A percentile compares a stretch with the other conserved stretches of the same genome.
phyloP scores from a whole-genome alignment of 2,329 filamentous ascomycete genomes.

The Colletotrichum filicis region DNA sequence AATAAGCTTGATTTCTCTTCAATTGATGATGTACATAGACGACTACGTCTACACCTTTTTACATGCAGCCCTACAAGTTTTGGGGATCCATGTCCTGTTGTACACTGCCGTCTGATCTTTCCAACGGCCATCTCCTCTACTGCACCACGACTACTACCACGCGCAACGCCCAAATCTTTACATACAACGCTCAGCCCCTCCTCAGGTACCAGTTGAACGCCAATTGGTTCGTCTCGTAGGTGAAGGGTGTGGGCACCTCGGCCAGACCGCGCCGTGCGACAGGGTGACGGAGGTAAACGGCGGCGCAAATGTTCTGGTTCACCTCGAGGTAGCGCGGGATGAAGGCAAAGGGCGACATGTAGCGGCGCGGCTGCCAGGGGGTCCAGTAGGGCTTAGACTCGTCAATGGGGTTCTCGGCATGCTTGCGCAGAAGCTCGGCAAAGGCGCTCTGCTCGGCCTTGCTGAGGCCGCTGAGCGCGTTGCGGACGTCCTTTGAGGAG shows the following conservation, averaged over 20 bases:
- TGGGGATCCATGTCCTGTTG: slow-evolving; percentile 31
- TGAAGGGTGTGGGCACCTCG: slow-evolving; percentile 88
- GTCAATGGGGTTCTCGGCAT: slow-evolving; percentile 82
- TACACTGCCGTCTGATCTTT: slow-evolving; percentile 20
- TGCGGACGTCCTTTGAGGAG: slow-evolving; percentile 26
- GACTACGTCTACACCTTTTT: slow-evolving; percentile 16
- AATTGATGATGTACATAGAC: slow-evolving; percentile 31
- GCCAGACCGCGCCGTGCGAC: slow-evolving; percentile 84
- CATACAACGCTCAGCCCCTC: slow-evolving; percentile 67
- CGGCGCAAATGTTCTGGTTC: slow-evolving; percentile 95
- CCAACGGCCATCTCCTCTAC: neutral
- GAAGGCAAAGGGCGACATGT: slow-evolving; percentile 93
- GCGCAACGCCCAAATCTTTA: neutral
- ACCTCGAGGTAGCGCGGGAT: slow-evolving; percentile 96
- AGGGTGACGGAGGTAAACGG: slow-evolving; percentile 93
- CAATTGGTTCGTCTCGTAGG: slow-evolving; percentile 75
- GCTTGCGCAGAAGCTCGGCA: slow-evolving; percentile 66
- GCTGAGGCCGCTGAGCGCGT: slow-evolving; percentile 45
- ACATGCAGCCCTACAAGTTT: slow-evolving; percentile 30
- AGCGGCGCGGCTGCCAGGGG: slow-evolving; percentile 88
- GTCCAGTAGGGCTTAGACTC: slow-evolving; percentile 85
- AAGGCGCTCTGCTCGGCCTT: slow-evolving; percentile 65
- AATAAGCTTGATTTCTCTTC: slow-evolving; percentile 4
- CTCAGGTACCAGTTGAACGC: slow-evolving; percentile 96
- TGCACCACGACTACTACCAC: neutral